These are phyloP conservation scores for Syzygium aromaticum DNA, from an alignment of 345 rosid species.

Conservation along the genomic window DNA sequence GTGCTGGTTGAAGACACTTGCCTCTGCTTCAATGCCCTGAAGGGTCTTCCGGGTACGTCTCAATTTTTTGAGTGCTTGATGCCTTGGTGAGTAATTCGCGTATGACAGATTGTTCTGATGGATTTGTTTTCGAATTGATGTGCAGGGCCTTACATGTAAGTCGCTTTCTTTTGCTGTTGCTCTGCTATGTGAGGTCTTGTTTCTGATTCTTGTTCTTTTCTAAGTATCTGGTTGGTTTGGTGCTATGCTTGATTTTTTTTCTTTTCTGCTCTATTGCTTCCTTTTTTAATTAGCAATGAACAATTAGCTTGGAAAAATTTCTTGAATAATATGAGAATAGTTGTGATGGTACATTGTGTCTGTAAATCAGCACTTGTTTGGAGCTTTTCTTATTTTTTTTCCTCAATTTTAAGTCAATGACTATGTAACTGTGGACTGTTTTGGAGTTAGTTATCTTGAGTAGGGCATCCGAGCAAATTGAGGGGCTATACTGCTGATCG, in stretches of 20 bases:
- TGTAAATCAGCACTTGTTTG: background rate
- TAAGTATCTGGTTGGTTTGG: background rate
- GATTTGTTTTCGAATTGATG: background rate
- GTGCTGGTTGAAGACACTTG: constrained; percentile 96
- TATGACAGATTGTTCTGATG: background rate
- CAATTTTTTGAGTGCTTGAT: background rate
- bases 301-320: background rate
- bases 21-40: constrained; percentile 88
- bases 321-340: background rate
- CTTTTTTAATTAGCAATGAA: background rate
- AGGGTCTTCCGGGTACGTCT: constrained; percentile 86
- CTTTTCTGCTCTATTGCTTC: background rate
- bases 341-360: background rate
- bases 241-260: background rate
- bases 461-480: background rate
- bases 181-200: background rate
- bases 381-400: background rate
- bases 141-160: constrained; percentile 98
- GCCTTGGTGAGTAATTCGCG: background rate
- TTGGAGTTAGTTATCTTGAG: background rate
- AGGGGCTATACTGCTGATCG: background rate
- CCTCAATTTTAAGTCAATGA: background rate
- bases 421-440: background rate
- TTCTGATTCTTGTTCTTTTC: background rate
- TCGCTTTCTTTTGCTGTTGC: constrained; percentile 7